Conservation (phyloP, 2,329 filamentous ascomycete species). For the Phoma sp. region DNA sequence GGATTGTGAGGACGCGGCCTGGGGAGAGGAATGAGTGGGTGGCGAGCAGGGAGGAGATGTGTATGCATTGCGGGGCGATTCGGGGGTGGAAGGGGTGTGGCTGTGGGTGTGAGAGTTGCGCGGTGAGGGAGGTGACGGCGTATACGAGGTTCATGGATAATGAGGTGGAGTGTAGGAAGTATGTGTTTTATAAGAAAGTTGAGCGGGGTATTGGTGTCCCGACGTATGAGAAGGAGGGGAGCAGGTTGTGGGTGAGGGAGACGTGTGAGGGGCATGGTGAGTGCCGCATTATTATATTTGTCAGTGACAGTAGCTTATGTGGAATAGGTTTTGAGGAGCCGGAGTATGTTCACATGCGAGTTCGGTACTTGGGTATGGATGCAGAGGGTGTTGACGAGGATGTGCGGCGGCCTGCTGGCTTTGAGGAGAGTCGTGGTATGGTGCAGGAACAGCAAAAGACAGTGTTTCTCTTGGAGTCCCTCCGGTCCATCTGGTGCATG, state of each 20-base stretch:
- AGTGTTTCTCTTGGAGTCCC: no score
- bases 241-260: constrained; percentile 34
- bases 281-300: not conserved
- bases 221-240: constrained; percentile 1
- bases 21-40: constrained; percentile 39
- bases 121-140: constrained; percentile 29
- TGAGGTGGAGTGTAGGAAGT: constrained; percentile 26
- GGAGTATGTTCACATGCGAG: constrained; percentile 22
- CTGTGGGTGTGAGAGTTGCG: constrained; percentile 43
- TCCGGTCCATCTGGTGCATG: no score
- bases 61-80: constrained; percentile 45
- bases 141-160: constrained; percentile 44
- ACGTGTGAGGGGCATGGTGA: constrained; percentile 17
- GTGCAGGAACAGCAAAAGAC: no score
- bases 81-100: constrained; percentile 32
- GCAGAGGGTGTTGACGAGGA: no score
- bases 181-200: constrained; percentile 33
- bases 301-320: constrained; percentile 12
- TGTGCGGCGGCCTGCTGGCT: no score
- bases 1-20: constrained; percentile 25
- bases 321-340: constrained; percentile 10
- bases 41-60: constrained; percentile 33
- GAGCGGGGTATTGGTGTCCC: not conserved
- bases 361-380: constrained; percentile 16
- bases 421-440: no score